Base-by-base conservation (phyloP, 2,329 filamentous ascomycete genomes). In the Byssothecium circinans region DNA sequence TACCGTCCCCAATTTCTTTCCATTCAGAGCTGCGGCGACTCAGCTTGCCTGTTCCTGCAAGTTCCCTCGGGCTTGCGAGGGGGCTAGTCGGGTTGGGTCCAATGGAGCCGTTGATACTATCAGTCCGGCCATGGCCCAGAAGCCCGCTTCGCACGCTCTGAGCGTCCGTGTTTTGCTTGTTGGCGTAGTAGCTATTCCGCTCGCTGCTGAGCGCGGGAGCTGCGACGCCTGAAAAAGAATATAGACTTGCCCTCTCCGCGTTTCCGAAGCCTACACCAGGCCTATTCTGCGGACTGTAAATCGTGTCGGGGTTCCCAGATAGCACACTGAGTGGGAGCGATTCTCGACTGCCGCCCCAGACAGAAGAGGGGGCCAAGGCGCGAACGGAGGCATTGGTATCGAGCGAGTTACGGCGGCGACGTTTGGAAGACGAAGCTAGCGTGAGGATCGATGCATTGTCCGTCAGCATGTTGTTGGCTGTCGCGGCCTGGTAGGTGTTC, bases 361-460 rank as follows among this genome's bases (percentile, higher is more conserved):
- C 78, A 0, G 88, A 91, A 0, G 86, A 89, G 0, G 89, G 89
- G 1, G 89, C 87, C n/a, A 95, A 75, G 2, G 89, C 89, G 35
- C 89, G 86, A 32, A 94, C 88, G 0, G 88, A 92, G 4, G 89
- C 89, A 66, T 94, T 88, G 0, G 89, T 94, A 68, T 94, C 89
- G 71, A 92, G 84, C 23, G 88, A 91, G 50, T 88, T 82, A 40
- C 89, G 82, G 29, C 89, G 84, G 22, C 85, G 81, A 30, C 86
- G 83, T 73, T 92, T 90, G 55, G 86, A 89, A 0, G 88, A 91
- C 3, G 88, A 92, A 2, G 89, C 89, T 12, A 95, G 78, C 0
- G 89, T 95, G 50, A 95, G 74, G 57, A 95, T 91, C 20, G 88
- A 92, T 18, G 89, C 89, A 65, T 95, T 89, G 68, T 95, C 89